Base-by-base conservation (phyloP, 2,329 filamentous ascomycete genomes). In the Penicillium sp. region DNA sequence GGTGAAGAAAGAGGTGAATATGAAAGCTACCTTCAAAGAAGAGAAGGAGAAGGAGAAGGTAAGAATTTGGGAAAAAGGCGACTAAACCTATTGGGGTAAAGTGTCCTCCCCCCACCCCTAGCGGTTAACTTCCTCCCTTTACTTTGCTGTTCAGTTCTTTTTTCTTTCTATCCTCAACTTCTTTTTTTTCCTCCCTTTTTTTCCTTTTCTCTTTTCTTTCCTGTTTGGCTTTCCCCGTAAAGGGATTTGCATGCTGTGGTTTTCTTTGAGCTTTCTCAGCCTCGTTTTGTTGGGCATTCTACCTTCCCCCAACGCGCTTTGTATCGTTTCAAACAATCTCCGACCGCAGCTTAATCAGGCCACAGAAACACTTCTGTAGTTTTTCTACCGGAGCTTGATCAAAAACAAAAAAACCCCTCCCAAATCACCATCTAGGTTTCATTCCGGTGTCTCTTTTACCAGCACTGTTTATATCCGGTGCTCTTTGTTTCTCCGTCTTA, bases 81-180 rank as follows among this genome's bases (percentile, higher is more conserved):
- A 37, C 63, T 66, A 66, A 61, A 45, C 63, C 63, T 46, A 38
- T 56, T 60, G 40, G 44, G 57, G 62, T 58, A 56, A 60, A 55
- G 61, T 52, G 55, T 56, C 50, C 50, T 43, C 48, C 59, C 61
- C 48, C 59, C 57, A 58, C 60, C 59, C 61, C 61, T 62, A 57
- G 60, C 60, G 58, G 60, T 58, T 66, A 59, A 52, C 28, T 50
- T 44, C 48, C 47, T 64, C 66, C 68, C 67, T 66, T 63, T 50
- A 43, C 63, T 61, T 58, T 59, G 62, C 59, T 51, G 22, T 48
- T 49, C 38, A 53, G 36, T 54, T 54, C 37, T 43, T 50, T 54
- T 53, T 53, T 53, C 63, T 58, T 60, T 61, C 48, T 56, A 36
- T 36, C 41, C 42, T 53, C 51, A 25, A 28, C 51, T 50, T 53